These are phyloP conservation scores for Apiospora pterosperma DNA, from an alignment of 2,329 filamentous ascomycete genomes.

Conservation along the genomic window DNA sequence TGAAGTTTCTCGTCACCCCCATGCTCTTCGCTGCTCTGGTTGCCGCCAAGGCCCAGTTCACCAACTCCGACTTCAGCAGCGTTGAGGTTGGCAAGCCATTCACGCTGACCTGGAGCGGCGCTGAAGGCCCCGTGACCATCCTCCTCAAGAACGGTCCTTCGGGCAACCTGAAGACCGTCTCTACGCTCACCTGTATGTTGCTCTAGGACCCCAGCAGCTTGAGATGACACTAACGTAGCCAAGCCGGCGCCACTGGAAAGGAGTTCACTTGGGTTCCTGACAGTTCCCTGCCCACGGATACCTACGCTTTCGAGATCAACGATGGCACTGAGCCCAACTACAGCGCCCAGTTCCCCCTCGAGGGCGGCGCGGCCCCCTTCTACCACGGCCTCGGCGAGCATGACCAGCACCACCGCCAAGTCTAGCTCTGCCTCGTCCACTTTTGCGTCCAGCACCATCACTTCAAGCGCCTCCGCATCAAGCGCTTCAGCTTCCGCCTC, in stretches of 20 bases:
- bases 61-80: conserved; percentile 31
- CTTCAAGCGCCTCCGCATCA: conserved; percentile 6
- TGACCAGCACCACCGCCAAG: conserved; percentile 11
- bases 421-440: conserved; percentile 9
- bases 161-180: conserved; percentile 31
- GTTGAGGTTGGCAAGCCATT: conserved; percentile 38
- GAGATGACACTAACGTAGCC: conserved; percentile 9
- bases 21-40: conserved; percentile 27
- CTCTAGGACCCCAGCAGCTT: not conserved
- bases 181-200: conserved; percentile 33
- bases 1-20: conserved; percentile 28
- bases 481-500: conserved; percentile 6
- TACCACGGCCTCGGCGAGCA: conserved; percentile 15
- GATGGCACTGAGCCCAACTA: conserved; percentile 41
- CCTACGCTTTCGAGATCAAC: conserved; percentile 43
- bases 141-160: conserved; percentile 35
- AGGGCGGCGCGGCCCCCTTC: not conserved
- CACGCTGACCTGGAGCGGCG: conserved; percentile 39
- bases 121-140: conserved; percentile 39
- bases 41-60: conserved; percentile 27
- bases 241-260: conserved; percentile 30
- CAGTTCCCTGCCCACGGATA: conserved; percentile 31
- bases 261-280: conserved; percentile 38
- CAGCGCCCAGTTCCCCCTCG: conserved; percentile 33
- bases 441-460: conserved; percentile 10